Base-by-base conservation (phyloP, 257 asterid species). In the Plantago elongata region DNA sequence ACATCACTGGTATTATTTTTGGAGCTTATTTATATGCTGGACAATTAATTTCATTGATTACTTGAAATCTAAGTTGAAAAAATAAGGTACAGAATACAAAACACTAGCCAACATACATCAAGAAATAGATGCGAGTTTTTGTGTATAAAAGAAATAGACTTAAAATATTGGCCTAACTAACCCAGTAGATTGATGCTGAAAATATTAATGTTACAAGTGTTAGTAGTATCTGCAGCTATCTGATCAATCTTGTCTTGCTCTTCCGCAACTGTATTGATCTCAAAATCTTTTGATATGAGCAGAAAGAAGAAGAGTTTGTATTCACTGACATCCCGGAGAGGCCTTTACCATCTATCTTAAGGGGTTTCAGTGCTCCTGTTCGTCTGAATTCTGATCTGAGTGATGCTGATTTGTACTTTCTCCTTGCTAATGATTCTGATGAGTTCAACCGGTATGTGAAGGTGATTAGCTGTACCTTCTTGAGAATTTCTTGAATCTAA, bases 361-460 rank as follows among this genome's bases (percentile, higher is more conserved):
- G 96, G 54, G 96, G 96, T 49, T 88, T 80, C 77, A 88, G 94
- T 69, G 94, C 95, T 73, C 96, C 96, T 71, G 75, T 88, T 57
- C 81, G 91, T 10, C 71, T 88, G 67, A 84, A 85, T 51, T 77
- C 95, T 13, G 96, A 85, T 77, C 89, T 88, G 70, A 85, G 81
- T 1, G 92, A 81, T 11, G 74, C 51, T n/a, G 89, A 88, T 69
- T 71, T 88, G 18, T 79, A 77, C 64, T 81, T 88, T 78, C 95
- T 88, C 71, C 91, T 88, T 22, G 96, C 92, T 44, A 80, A 83
- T 71, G 95, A 88, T 77, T 79, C 92, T 22, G 92, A 88, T 65
- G 96, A 88, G 78, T 88, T 88, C 72, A 88, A 85, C 72, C 87
- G 96, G 96, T 88, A 78, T 46, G 79, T 61, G 38, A 42, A 18